Percentiles rank a stretch among this genome's conserved stretches.
phyloP scores from a whole-genome alignment of 73 alveolate genomes.

The Diophrys sp. region DNA sequence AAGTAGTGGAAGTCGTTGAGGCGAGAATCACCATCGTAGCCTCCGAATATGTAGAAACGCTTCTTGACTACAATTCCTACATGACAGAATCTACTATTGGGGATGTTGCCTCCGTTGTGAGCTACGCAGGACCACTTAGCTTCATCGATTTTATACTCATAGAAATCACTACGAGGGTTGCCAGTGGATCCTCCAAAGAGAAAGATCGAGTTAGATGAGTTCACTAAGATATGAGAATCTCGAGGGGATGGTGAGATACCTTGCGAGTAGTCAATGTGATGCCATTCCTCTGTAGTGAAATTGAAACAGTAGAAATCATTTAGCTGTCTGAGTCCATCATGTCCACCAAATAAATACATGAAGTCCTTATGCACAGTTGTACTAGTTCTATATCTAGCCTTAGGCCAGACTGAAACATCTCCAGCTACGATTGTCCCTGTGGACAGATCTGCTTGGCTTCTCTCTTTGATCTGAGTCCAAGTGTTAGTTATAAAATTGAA shows the following conservation, averaged over 20 bases:
- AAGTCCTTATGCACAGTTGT: slow-evolving; percentile 74
- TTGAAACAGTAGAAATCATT: slow-evolving; percentile 71
- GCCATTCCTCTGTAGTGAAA: slow-evolving; percentile 75
- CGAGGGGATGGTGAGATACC: slow-evolving; percentile 70
- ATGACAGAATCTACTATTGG: slow-evolving; percentile 70
- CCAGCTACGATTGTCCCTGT: too few relatives aligned
- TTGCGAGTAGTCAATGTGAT: slow-evolving; percentile 56
- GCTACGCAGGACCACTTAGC: slow-evolving; percentile 53
- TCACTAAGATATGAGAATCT: slow-evolving; percentile 75
- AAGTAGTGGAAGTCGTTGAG: slow-evolving; percentile 79
- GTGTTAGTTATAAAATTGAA: slow-evolving; percentile 76
- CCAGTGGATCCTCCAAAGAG: slow-evolving; percentile 86
- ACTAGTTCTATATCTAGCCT: slow-evolving; percentile 73
- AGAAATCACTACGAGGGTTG: slow-evolving; percentile 70
- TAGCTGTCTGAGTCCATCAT: slow-evolving; percentile 69
- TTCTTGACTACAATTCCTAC: slow-evolving; percentile 65
- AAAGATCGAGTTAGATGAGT: slow-evolving; percentile 70
- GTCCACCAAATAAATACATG: slow-evolving; percentile 81
- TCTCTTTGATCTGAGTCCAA: slow-evolving; percentile 64
- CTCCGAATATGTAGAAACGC: slow-evolving; percentile 80
- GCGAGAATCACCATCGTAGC: slow-evolving; percentile 84
- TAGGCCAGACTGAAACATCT: slow-evolving; percentile 55
- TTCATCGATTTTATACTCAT: slow-evolving; percentile 73
- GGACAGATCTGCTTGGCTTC: too few relatives aligned
- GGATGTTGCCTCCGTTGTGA: slow-evolving; percentile 63